Evolutionary conservation across 2,329 filamentous ascomycete species (phyloP).

Genomic region (Penicillium sp.): DNA sequence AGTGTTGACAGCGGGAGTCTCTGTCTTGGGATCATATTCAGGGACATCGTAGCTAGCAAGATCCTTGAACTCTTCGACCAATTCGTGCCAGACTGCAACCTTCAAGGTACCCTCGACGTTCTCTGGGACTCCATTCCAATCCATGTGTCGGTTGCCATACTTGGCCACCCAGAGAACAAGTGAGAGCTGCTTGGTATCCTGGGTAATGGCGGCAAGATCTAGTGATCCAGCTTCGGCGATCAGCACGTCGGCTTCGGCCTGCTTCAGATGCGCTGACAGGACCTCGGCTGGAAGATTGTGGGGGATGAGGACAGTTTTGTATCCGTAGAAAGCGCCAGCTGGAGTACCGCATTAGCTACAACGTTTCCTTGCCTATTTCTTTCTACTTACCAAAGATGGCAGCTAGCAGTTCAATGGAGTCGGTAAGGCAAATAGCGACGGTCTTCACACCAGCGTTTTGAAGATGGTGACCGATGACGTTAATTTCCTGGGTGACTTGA

Average conservation of each 20-base stretch:
- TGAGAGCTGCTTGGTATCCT: slow-evolving; percentile 69
- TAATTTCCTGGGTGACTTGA: slow-evolving; percentile 81
- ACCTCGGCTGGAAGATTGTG: slow-evolving; percentile 72
- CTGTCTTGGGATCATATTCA: slow-evolving; percentile 56
- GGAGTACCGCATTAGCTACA: slow-evolving; percentile 16
- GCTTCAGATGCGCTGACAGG: slow-evolving; percentile 71
- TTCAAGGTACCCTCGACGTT: slow-evolving; percentile 73
- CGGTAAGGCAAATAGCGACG: slow-evolving; percentile 88
- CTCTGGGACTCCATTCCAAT: slow-evolving; percentile 87
- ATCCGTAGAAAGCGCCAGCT: slow-evolving; percentile 86
- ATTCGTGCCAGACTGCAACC: slow-evolving; percentile 90
- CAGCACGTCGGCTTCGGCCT: slow-evolving; percentile 75
- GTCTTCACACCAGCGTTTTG: slow-evolving; percentile 68
- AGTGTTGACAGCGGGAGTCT: slow-evolving; percentile 48
- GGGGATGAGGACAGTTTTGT: slow-evolving; percentile 82
- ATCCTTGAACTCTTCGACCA: slow-evolving; percentile 70
- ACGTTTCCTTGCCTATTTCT: neutral
- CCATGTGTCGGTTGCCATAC: slow-evolving; percentile 85
- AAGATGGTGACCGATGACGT: slow-evolving; percentile 77
- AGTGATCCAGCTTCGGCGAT: slow-evolving; percentile 85
- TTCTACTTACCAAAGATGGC: slow-evolving; percentile 67
- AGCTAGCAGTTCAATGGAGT: slow-evolving; percentile 84
- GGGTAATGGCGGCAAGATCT: slow-evolving; percentile 72
- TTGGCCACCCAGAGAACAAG: slow-evolving; percentile 92
- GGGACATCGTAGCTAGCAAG: slow-evolving; percentile 66